Conservation (phyloP, 495 filamentous ascomycete genomes). For the Friedmanniomyces endolithicus region DNA sequence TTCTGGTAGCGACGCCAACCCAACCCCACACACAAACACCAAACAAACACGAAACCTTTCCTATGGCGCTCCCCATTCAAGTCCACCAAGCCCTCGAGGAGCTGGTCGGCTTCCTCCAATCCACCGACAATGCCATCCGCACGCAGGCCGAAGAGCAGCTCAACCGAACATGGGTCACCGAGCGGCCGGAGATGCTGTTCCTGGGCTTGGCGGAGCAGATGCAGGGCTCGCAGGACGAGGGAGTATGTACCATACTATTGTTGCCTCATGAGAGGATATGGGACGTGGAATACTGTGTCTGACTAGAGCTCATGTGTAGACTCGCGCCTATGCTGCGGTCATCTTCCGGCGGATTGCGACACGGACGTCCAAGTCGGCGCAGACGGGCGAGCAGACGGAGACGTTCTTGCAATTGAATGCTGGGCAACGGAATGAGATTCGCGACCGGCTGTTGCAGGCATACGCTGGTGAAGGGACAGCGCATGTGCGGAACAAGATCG, state of each 20-base stretch:
- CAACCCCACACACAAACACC: background rate
- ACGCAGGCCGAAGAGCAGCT: slow-evolving; percentile 79
- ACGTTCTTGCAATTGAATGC: slow-evolving; percentile 63
- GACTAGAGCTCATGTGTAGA: slow-evolving; percentile 35
- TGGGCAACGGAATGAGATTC: slow-evolving; percentile 63
- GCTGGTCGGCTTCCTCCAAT: slow-evolving; percentile 74
- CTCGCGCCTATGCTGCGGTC: slow-evolving; percentile 79
- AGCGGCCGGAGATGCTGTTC: slow-evolving; percentile 70
- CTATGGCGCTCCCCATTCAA: slow-evolving; percentile 51
- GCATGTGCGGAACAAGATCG: slow-evolving; percentile 81
- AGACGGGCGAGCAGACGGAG: slow-evolving; percentile 59
- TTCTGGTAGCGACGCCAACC: background rate
- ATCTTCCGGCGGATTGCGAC: slow-evolving; percentile 88
- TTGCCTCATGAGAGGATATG: background rate
- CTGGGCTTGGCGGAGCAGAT: slow-evolving; percentile 93
- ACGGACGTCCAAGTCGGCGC: slow-evolving; percentile 64
- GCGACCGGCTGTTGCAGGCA: slow-evolving; percentile 65
- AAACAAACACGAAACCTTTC: slow-evolving; percentile 30
- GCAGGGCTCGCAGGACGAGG: slow-evolving; percentile 51
- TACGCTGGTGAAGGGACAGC: slow-evolving; percentile 56
- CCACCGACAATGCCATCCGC: slow-evolving; percentile 77
- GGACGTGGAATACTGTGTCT: background rate
- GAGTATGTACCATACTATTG: slow-evolving; percentile 46
- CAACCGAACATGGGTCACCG: slow-evolving; percentile 73
- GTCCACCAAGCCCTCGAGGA: slow-evolving; percentile 68